Base-by-base conservation (phyloP, 2,329 filamentous ascomycete genomes). In the Fusarium marasasianum region DNA sequence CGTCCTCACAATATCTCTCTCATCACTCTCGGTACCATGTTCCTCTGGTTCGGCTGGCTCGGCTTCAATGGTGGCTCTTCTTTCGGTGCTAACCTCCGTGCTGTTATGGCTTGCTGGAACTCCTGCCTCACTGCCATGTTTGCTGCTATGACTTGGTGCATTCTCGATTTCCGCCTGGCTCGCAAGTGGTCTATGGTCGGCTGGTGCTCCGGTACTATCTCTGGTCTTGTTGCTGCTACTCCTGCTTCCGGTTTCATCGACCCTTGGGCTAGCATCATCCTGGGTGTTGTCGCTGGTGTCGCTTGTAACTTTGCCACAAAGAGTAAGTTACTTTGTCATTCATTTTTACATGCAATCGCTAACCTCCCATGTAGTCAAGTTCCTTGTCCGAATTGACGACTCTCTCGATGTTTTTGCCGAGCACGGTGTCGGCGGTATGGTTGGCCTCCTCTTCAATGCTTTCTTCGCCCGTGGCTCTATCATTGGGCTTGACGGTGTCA, bases 31-130 rank as follows among this genome's bases (percentile, higher is more conserved):
- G 96, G 96, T 73, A 98, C 96, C 8, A 90, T 98, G 75, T 90
- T 99, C 79, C 94, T 99, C 64, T 98, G 95, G 95, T 98, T 98
- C 80, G 96, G 96, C 80, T 99, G 96, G 96, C 88, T 99, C 74
- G 96, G 95, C 63, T 99, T 99, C 91, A 99, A 99, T 88, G 96
- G 96, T 79, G 96, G 96, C 74, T 98, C 95, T 31, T 87, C 96
- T 44, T 98, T 98, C 77, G 95, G 96, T 77, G 94, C 95, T 76
- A 98, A 98, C 86, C 89, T 98, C 61, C 93, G 96, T 76, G 96
- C 96, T 63, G 92, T 93, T 75, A 97, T 98, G 91, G 96, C 96
- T 63, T 98, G 94, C 91, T 99, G 95, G 96, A 98, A 98, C 89
- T 94, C 93, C 68, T 98, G 96, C 86, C 83, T 98, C 80, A 96